Percentiles rank a stretch among this genome's conserved stretches.
Conservation (phyloP, 2,329 filamentous ascomycete genomes). For the Diaporthe capsici region DNA sequence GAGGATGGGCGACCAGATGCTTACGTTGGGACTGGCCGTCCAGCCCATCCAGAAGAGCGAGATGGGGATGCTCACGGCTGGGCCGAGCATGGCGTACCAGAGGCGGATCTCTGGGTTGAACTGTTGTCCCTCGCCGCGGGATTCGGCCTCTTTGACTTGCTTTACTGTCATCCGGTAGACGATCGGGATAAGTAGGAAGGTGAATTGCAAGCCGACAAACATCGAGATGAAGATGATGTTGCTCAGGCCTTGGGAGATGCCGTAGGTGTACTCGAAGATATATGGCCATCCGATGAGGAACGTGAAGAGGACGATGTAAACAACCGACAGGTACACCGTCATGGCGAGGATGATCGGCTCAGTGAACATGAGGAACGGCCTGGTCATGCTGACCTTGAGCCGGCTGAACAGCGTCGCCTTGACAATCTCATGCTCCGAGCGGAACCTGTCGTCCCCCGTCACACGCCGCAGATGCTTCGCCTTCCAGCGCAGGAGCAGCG, state of each 20-base stretch:
- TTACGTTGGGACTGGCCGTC: slow-evolving; percentile 57
- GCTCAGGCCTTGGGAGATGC: slow-evolving; percentile 56
- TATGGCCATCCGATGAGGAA: slow-evolving; percentile 66
- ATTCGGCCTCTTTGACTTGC: slow-evolving; percentile 33
- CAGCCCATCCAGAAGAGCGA: slow-evolving; percentile 67
- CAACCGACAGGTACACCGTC: slow-evolving; percentile 64
- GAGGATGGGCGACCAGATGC: slow-evolving; percentile 61
- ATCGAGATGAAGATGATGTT: slow-evolving; percentile 61
- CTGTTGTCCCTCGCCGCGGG: slow-evolving; percentile 48
- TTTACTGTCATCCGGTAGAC: slow-evolving; percentile 50
- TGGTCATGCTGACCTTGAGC: slow-evolving; percentile 59
- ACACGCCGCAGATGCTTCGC: slow-evolving; percentile 71
- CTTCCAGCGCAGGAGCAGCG: slow-evolving; percentile 70
- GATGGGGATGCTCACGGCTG: slow-evolving; percentile 57
- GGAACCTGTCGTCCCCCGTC: slow-evolving; percentile 73
- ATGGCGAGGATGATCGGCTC: slow-evolving; percentile 59
- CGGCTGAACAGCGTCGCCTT: slow-evolving; percentile 65
- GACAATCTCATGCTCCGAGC: slow-evolving; percentile 74
- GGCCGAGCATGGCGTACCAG: slow-evolving; percentile 59
- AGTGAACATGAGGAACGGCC: slow-evolving; percentile 57
- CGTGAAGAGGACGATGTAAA: slow-evolving; percentile 68
- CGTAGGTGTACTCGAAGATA: slow-evolving; percentile 61
- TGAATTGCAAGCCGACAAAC: slow-evolving; percentile 56
- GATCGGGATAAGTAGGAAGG: slow-evolving; percentile 51
- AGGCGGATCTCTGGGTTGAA: slow-evolving; percentile 56